phyloP scores from a whole-genome alignment of 1,139 yeast genomes.

The Kodamaea ohmeri region DNA sequence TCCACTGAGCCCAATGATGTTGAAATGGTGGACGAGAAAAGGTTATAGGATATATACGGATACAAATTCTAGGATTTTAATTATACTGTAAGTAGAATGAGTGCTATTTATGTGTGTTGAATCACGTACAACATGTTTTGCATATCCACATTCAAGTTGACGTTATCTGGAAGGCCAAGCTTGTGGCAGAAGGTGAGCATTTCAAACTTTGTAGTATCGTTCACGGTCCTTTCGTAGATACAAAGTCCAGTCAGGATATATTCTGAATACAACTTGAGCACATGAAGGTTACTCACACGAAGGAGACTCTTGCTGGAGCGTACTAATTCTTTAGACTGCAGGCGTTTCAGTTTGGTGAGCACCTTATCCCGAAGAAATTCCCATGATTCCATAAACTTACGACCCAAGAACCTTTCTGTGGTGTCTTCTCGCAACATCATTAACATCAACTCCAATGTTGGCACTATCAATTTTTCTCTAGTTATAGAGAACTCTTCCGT shows the following conservation, averaged over 20 bases:
- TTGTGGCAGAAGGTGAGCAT: constrained; percentile 27
- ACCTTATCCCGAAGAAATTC: constrained; percentile 20
- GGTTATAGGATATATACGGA: not conserved
- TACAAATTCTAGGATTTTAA: not conserved
- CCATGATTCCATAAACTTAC: constrained; percentile 40
- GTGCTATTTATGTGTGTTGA: constrained; percentile 5
- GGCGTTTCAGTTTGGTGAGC: constrained; percentile 15
- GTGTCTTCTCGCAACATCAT: constrained; percentile 31
- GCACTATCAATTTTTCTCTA: constrained; percentile 15
- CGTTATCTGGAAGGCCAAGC: constrained; percentile 24
- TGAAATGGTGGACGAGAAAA: constrained; percentile 3
- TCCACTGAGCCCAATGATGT: constrained; percentile 4
- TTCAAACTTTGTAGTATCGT: constrained; percentile 32
- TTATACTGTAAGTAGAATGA: no score
- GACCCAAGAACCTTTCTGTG: constrained; percentile 32
- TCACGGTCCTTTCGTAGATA: constrained; percentile 30
- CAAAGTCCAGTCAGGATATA: constrained; percentile 32
- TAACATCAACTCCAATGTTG: constrained; percentile 26
- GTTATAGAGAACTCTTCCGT: constrained; percentile 9
- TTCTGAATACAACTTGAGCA: constrained; percentile 18
- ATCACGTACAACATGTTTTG: constrained; percentile 35
- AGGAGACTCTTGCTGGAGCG: not conserved
- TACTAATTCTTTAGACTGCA: constrained; percentile 6
- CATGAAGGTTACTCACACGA: constrained; percentile 14
- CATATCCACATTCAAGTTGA: constrained; percentile 26